Base-by-base conservation (phyloP, 1,284 basidiomycete genomes). In the Malassezia sympodialis region DNA sequence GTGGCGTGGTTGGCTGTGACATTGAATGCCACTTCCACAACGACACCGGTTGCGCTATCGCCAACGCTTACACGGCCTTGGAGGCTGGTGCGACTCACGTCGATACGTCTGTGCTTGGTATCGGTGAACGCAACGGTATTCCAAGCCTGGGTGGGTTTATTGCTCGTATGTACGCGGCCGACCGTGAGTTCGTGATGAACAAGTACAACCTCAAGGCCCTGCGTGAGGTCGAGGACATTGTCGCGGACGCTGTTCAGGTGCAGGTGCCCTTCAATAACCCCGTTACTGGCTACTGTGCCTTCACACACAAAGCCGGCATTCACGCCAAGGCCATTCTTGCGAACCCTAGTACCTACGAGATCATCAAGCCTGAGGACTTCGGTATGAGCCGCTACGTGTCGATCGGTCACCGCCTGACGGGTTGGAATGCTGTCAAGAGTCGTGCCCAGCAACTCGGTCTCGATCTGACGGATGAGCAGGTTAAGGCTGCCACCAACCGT, bases 241-340 rank as follows among this genome's bases (percentile, higher is more conserved):
- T 99, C 62, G 94, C 94, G 55, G 91, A 96, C 77, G 91, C 93
- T 48, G 94, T 99, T 60, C 90, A 96, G 77, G 89, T 98, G 76
- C 89, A 90, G 69, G 84, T 99, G 42, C 93, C 94, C 35, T 99
- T 98, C 80, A 89, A 88, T 83, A 93, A 94, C 77, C 80, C 80
- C 73, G 81, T 82, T 68, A 82, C 81, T 53, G 94, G 94, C 27
- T 98, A 96, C 79, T 98, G 94, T 76, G 94, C 94, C 17, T 99
- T 99, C 80, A 99, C 94, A 24, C 94, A 98, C 85, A 98, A 99
- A 84, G 94, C 94, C 28, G 94, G 94, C 77, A 99, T 99, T 67
- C 94, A 99, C 78, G 94, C 94, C 79, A 99, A 99, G 82, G 94
- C 94, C 39, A 99, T 99, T 77, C 83, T 99, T 54, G 96, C 96